Conservation (phyloP, 495 filamentous ascomycete species). For the Penicillium psychrofluorescens region DNA sequence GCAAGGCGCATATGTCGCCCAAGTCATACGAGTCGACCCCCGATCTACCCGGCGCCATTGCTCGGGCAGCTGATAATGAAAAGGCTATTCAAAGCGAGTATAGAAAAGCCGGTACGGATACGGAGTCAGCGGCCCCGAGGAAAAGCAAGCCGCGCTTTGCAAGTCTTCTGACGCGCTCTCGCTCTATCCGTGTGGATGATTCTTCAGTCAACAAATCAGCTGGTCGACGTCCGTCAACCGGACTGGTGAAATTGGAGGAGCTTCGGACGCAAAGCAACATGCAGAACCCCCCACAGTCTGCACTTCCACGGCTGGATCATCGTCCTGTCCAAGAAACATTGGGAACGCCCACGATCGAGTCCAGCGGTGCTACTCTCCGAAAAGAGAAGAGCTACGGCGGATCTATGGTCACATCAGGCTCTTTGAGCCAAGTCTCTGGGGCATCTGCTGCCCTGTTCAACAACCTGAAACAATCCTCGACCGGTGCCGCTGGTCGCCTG, state of each 20-base stretch:
- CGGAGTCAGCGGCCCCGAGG: slow-evolving; percentile 21
- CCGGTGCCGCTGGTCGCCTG: slow-evolving; percentile 61
- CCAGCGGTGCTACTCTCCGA: slow-evolving; percentile 17
- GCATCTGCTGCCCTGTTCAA: slow-evolving; percentile 60
- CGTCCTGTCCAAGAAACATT: slow-evolving; percentile 29
- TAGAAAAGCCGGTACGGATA: slow-evolving; percentile 25
- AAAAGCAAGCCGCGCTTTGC: slow-evolving; percentile 46
- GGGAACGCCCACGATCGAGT: slow-evolving; percentile 46
- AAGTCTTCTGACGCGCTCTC: slow-evolving; percentile 57
- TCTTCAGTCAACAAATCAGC: slow-evolving; percentile 25
- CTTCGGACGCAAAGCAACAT: slow-evolving; percentile 17
- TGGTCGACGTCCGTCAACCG: slow-evolving; percentile 36
- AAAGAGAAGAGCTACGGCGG: slow-evolving; percentile 43
- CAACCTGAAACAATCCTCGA: slow-evolving; percentile 63
- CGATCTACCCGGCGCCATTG: slow-evolving; percentile 28
- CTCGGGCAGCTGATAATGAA: slow-evolving; percentile 22
- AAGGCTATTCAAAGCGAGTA: slow-evolving; percentile 12
- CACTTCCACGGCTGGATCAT: slow-evolving; percentile 54
- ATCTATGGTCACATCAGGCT: slow-evolving; percentile 45
- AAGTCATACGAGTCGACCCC: slow-evolving; percentile 37
- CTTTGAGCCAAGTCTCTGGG: slow-evolving; percentile 54
- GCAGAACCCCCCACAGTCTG: slow-evolving; percentile 40
- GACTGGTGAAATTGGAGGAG: slow-evolving; percentile 36
- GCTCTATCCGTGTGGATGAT: slow-evolving; percentile 55
- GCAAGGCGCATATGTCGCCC: slow-evolving; percentile 22